A percentile compares a stretch with the other conserved stretches of the same genome.
These are phyloP conservation scores for Apiospora kogelbergensis DNA, from an alignment of 2,329 filamentous ascomycete genomes.

Conservation along the genomic window DNA sequence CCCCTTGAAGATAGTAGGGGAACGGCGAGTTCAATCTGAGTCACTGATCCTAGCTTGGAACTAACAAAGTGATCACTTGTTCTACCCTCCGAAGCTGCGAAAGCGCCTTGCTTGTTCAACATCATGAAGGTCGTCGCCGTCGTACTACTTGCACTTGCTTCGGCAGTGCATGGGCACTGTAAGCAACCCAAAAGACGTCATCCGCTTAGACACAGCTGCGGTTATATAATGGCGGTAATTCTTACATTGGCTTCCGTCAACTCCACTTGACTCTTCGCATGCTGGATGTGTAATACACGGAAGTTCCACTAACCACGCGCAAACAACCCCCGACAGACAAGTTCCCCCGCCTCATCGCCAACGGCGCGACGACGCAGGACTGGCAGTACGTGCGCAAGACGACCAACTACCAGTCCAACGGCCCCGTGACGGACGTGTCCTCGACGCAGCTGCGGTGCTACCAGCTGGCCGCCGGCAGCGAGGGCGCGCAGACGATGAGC, in stretches of 20 bases:
- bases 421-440: slow-evolving; percentile 31
- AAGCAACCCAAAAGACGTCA: background rate
- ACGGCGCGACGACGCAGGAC: slow-evolving; percentile 1
- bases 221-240: too few relatives aligned
- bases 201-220: too few relatives aligned
- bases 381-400: slow-evolving; percentile 26
- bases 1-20: too few relatives aligned
- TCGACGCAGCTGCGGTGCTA: slow-evolving; percentile 34
- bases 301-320: too few relatives aligned
- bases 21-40: too few relatives aligned
- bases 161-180: background rate
- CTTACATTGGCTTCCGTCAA: too few relatives aligned
- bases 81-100: too few relatives aligned
- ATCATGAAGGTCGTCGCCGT: background rate
- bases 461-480: slow-evolving; percentile 25
- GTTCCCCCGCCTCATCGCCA: slow-evolving; percentile 5
- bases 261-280: too few relatives aligned
- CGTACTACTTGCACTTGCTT: background rate
- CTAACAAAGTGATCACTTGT: too few relatives aligned
- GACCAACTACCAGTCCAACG: slow-evolving; percentile 35
- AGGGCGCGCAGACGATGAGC: slow-evolving; percentile 40
- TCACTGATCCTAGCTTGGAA: too few relatives aligned
- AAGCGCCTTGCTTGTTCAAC: background rate
- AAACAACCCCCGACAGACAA: background rate
- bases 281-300: too few relatives aligned